Evolutionary conservation across 495 filamentous ascomycete genomes (phyloP), one percentile per base, ranked within the genome.

Genomic region (Penicillium paradoxum): DNA sequence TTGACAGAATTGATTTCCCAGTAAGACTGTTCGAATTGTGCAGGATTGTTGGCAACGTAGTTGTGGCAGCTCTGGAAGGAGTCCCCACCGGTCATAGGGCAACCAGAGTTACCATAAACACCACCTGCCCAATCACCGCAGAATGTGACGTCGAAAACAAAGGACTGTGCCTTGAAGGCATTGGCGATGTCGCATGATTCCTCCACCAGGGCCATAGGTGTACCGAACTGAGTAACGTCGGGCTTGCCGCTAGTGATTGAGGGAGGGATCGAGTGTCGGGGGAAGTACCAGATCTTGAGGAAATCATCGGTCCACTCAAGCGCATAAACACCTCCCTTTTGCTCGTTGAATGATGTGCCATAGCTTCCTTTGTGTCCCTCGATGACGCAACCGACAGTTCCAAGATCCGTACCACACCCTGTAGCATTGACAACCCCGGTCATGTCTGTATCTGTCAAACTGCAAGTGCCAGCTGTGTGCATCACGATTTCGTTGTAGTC

Each of bases 101-200:
- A 77, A 3, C 65, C 64, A 11, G 70, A 73, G 15, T 62, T 39
- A 11, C 63, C 66, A 33, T 63, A 77, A 0, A 82, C 79, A 41
- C 79, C 73, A 30, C 89, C 91, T 15, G 90, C 90, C 88, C 89
- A 96, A 55, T 89, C 83, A 33, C 92, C 92, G 68, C 92, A 97
- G 71, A 96, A 90, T 1, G 84, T 87, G 0, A 83, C 87, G 68
- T 97, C 81, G 63, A 96, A 83, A 49, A 95, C 76, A 45, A 96
- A 86, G 11, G 80, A 78, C 68, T 93, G 84, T 39, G 85, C 63
- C 54, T 72, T 75, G 75, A 96, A 95, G 45, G 82, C 74, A 2
- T 65, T 60, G 47, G 79, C 67, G 50, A 95, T 82, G 54, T 87
- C 66, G 67, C 91, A 95, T 30, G 72, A 68, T 13, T 80, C 83